phyloP scores from a whole-genome alignment of 805 yeast species.

The Schwanniomyces yamadae region DNA sequence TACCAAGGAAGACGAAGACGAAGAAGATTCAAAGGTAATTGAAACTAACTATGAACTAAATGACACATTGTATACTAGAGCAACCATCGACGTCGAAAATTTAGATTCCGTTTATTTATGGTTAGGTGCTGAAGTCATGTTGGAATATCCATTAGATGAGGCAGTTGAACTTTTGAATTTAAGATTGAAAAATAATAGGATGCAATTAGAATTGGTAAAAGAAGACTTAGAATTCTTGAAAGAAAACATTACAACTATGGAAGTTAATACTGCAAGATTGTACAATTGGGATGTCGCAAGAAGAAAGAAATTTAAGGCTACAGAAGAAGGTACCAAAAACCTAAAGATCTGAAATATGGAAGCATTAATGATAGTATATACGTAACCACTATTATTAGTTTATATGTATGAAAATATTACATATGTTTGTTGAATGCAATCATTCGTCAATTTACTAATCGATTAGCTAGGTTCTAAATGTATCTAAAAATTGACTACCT shows the following conservation, averaged over 20 bases:
- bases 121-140: conserved; percentile 98
- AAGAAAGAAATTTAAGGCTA: conserved; percentile 50
- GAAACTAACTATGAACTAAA: conserved; percentile 87
- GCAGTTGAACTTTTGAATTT: conserved; percentile 68
- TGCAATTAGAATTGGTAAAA: conserved; percentile 59
- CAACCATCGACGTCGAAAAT: conserved; percentile 60
- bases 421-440: too few species aligned
- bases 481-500: conserved; percentile 59
- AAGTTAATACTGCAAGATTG: conserved; percentile 91
- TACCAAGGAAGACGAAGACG: conserved; percentile 37
- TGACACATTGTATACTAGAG: conserved; percentile 87
- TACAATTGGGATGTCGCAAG: conserved; percentile 87
- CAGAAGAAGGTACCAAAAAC: conserved; percentile 35
- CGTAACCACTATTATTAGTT: background rate
- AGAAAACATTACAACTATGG: conserved; percentile 94
- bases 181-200: conserved; percentile 62
- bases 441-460: too few species aligned
- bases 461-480: conserved; percentile 46
- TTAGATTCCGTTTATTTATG: conserved; percentile 70
- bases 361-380: background rate
- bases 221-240: conserved; percentile 83
- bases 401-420: background rate
- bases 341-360: conserved; percentile 17
- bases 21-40: conserved; percentile 26
- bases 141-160: conserved; percentile 88